phyloP scores from a whole-genome alignment of 768 basidiomycete species.

The Lactarius pseudohatsudake region DNA sequence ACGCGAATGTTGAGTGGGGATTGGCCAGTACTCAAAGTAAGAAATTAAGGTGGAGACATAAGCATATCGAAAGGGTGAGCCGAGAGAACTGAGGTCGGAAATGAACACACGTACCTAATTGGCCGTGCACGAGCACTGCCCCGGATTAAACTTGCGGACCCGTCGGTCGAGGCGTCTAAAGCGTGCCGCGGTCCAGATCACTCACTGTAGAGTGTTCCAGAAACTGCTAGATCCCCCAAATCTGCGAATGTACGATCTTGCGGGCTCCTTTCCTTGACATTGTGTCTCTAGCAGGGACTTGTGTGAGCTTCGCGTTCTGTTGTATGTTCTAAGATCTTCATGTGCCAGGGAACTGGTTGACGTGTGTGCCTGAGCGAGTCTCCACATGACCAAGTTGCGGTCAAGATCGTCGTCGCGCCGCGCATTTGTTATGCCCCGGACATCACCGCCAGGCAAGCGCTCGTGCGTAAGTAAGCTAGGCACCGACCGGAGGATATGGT shows the following conservation, averaged over 20 bases:
- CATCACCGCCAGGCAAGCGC: neutral
- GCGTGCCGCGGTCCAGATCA: slow-evolving; percentile 1
- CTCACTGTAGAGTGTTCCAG: neutral
- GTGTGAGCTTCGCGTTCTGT: neutral
- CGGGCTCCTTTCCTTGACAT: neutral
- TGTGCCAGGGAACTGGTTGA: neutral
- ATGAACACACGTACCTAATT: neutral
- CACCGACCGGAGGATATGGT: too few species aligned
- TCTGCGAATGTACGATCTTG: neutral
- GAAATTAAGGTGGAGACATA: neutral
- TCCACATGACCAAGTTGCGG: neutral
- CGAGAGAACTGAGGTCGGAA: neutral
- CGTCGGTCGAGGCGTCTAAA: neutral
- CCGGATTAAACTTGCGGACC: neutral
- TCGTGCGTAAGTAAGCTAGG: too few species aligned
- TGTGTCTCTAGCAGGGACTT: neutral
- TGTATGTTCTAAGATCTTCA: neutral
- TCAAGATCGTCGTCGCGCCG: neutral
- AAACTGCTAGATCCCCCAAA: neutral
- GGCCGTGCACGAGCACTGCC: neutral
- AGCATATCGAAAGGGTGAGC: neutral
- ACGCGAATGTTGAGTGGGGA: neutral
- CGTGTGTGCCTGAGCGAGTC: neutral
- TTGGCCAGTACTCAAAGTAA: neutral
- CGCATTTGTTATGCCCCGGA: neutral